These are phyloP conservation scores for Trypanosoma cruzi DNA, from an alignment of 208 protist genomes.

Conservation along the genomic window DNA sequence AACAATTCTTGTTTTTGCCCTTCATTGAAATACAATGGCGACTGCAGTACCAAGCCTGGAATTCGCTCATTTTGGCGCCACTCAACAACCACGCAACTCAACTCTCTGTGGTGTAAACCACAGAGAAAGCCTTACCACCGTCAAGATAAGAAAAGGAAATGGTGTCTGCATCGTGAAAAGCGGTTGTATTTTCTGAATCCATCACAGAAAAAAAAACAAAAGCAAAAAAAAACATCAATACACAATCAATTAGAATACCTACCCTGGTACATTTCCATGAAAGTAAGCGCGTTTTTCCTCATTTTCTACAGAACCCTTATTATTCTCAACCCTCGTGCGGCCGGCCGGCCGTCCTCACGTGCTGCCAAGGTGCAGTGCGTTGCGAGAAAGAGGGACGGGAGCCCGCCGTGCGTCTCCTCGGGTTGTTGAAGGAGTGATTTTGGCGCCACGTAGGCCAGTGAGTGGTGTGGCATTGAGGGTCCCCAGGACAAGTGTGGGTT, in stretches of 20 bases:
- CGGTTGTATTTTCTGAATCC: neutral
- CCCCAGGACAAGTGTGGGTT: no score
- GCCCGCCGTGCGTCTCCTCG: no score
- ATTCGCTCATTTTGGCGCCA: neutral
- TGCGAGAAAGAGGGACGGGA: no score
- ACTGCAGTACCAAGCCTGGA: neutral
- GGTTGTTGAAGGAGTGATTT: no score
- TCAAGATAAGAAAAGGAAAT: neutral
- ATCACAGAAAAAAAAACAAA: neutral
- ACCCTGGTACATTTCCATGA: neutral
- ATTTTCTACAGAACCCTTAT: neutral
- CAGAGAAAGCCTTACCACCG: neutral
- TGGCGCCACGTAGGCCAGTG: no score
- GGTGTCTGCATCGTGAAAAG: neutral
- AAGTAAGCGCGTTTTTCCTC: neutral
- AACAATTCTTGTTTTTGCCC: neutral
- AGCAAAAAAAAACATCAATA: slow-evolving; percentile 1
- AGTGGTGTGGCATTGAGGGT: no score
- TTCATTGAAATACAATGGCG: neutral
- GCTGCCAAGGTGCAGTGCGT: no score
- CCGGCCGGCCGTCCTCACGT: no score
- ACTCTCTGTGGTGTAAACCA: neutral
- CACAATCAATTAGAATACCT: neutral
- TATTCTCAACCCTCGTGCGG: neutral
- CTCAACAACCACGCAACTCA: neutral